A percentile compares a stretch with the other conserved stretches of the same genome.
Conservation (phyloP, 1,139 yeast species). For the Citeromyces hawaiiensis region DNA sequence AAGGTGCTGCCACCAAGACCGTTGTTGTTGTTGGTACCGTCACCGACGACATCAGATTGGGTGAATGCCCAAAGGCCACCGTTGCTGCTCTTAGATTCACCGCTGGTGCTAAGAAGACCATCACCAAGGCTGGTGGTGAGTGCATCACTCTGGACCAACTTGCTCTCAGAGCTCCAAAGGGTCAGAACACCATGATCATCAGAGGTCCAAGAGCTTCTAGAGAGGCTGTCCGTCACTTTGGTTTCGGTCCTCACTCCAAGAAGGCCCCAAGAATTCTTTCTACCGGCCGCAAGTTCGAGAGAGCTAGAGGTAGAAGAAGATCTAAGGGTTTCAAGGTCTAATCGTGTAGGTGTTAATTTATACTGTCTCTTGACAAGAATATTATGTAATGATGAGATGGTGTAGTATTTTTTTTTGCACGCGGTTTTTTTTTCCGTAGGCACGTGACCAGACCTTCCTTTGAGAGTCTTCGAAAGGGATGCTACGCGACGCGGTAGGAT, state of each 20-base stretch:
- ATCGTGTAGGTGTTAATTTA: slow-evolving; percentile 12
- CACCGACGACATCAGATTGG: slow-evolving; percentile 93
- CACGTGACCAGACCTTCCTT: too few species aligned
- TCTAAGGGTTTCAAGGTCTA: slow-evolving; percentile 99
- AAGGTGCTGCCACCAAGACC: slow-evolving; percentile 85
- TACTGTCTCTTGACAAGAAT: not conserved
- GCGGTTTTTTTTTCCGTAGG: too few species aligned
- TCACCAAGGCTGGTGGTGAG: slow-evolving; percentile 98
- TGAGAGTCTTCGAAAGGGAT: slow-evolving; percentile 2
- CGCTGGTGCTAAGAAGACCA: slow-evolving; percentile 97
- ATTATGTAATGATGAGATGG: not conserved
- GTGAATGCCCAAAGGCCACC: slow-evolving; percentile 90
- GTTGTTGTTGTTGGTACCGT: slow-evolving; percentile 98
- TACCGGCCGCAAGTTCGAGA: slow-evolving; percentile 99
- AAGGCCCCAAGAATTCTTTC: slow-evolving; percentile 98
- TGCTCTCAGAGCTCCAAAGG: slow-evolving; percentile 98
- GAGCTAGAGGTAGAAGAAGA: slow-evolving; percentile 99
- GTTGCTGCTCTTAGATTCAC: slow-evolving; percentile 99
- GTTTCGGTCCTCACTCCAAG: slow-evolving; percentile 98
- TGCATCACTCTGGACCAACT: slow-evolving; percentile 98
- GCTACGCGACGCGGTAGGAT: too few species aligned
- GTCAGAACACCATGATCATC: slow-evolving; percentile 94
- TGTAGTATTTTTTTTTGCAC: too few species aligned
- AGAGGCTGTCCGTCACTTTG: slow-evolving; percentile 99
- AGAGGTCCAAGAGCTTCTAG: slow-evolving; percentile 99